Percentiles rank a stretch among this genome's conserved stretches.
Evolutionary conservation across 805 yeast species (phyloP).

Genomic region (Saturnispora serradocipensis): DNA sequence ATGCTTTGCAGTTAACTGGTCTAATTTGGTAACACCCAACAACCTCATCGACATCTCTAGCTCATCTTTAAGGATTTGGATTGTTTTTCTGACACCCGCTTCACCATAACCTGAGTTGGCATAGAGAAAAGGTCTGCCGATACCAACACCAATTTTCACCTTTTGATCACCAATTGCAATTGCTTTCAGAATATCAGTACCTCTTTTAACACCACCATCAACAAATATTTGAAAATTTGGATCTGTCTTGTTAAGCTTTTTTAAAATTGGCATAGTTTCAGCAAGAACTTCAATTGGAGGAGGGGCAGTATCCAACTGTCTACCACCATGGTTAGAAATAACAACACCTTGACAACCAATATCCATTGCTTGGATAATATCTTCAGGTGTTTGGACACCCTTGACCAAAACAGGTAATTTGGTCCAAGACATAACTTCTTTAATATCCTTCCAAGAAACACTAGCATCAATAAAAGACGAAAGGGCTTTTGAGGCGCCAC

Average conservation of each 20-base stretch:
- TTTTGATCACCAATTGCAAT: conserved; percentile 62
- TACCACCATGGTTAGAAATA: conserved; percentile 81
- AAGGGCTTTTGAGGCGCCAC: conserved; percentile 83
- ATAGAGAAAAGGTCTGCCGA: conserved; percentile 59
- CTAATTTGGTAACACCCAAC: conserved; percentile 57
- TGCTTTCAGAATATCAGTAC: conserved; percentile 58
- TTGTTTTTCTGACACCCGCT: conserved; percentile 51
- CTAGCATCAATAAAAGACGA: conserved; percentile 75
- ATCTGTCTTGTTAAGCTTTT: conserved; percentile 35
- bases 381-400: conserved; percentile 81
- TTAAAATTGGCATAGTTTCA: conserved; percentile 50
- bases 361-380: conserved; percentile 64
- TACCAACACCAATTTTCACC: conserved; percentile 62
- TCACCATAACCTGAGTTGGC: conserved; percentile 59
- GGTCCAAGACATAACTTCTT: conserved; percentile 45
- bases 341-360: conserved; percentile 72
- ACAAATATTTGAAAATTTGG: conserved; percentile 49
- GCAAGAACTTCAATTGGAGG: conserved; percentile 69
- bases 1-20: conserved; percentile 48
- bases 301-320: conserved; percentile 78
- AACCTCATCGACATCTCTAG: conserved; percentile 70
- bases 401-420: conserved; percentile 62
- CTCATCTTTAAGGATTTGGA: conserved; percentile 59
- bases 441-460: conserved; percentile 56
- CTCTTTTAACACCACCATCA: conserved; percentile 66